These are phyloP conservation scores for Paxillus ammoniavirescens DNA, from an alignment of 768 basidiomycete genomes.

Conservation along the genomic window DNA sequence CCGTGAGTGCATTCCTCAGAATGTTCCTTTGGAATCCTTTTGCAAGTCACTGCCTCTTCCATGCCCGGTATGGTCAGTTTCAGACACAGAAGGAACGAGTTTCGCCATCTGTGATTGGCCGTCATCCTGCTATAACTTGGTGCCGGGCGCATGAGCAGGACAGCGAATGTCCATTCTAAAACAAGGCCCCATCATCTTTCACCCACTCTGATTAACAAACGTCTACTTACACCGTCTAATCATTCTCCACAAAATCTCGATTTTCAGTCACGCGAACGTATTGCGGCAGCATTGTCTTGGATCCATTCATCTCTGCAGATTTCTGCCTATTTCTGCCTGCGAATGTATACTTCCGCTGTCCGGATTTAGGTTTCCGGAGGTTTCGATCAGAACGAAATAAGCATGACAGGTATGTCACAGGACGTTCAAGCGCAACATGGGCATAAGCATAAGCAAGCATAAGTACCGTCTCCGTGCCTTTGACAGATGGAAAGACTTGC, in stretches of 20 bases:
- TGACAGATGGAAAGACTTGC: not conserved
- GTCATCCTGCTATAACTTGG: not conserved
- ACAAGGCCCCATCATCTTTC: no score
- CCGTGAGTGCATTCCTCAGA: not conserved
- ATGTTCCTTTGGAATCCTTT: not conserved
- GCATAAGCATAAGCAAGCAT: no score
- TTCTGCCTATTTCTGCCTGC: not conserved
- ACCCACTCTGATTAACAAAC: no score
- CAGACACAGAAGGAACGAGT: not conserved
- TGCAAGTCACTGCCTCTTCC: not conserved
- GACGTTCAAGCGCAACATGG: not conserved
- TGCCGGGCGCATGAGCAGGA: not conserved
- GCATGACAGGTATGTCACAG: not conserved
- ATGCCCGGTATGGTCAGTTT: not conserved
- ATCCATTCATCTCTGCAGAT: no score
- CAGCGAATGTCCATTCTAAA: no score
- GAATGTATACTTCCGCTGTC: not conserved
- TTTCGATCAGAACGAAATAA: not conserved
- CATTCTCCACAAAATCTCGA: not conserved
- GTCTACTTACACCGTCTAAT: no score
- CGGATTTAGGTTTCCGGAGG: not conserved
- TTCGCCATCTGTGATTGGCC: not conserved
- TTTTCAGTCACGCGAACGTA: not conserved
- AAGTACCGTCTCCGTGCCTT: no score
- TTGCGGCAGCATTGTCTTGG: not conserved